A percentile compares a stretch with the other conserved stretches of the same genome.
These are phyloP conservation scores for Collybia sordida DNA, from an alignment of 768 basidiomycete species.

Conservation along the genomic window DNA sequence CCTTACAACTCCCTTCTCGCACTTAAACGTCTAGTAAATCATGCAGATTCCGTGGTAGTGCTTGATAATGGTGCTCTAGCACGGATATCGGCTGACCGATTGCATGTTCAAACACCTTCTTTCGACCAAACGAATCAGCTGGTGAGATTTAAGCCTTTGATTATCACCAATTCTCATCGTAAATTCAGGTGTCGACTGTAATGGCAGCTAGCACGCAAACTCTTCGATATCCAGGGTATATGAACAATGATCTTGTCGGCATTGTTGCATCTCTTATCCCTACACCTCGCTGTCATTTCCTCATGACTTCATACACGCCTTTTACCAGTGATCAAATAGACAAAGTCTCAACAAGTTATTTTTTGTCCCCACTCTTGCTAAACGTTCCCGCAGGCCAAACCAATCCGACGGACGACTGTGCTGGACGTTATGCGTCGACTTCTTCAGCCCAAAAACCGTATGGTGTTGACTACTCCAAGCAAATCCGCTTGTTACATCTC, in stretches of 20 bases:
- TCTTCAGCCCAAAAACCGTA: slow-evolving; percentile 96
- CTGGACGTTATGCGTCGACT: slow-evolving; percentile 98
- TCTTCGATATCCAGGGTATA: slow-evolving; percentile 95
- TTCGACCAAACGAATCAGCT: slow-evolving; percentile 94
- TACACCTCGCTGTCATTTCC: slow-evolving; percentile 95
- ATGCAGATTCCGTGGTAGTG: slow-evolving; percentile 96
- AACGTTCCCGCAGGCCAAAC: slow-evolving; percentile 66
- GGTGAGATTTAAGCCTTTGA: slow-evolving; percentile 37
- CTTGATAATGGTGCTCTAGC: slow-evolving; percentile 94
- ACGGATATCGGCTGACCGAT: slow-evolving; percentile 88
- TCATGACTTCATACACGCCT: slow-evolving; percentile 98
- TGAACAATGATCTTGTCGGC: slow-evolving; percentile 99
- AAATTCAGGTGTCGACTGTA: slow-evolving; percentile 83
- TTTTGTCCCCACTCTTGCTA: neutral
- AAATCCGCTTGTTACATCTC: slow-evolving; percentile 96
- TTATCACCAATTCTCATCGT: neutral
- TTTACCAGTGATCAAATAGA: slow-evolving; percentile 97
- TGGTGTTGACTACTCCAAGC: slow-evolving; percentile 93
- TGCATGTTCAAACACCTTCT: slow-evolving; percentile 84
- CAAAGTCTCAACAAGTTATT: slow-evolving; percentile 51
- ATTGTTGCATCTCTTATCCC: slow-evolving; percentile 97
- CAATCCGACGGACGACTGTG: slow-evolving; percentile 94
- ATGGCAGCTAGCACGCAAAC: slow-evolving; percentile 98
- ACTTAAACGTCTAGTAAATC: slow-evolving; percentile 90
- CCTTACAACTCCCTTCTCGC: slow-evolving; percentile 96